Percentiles rank a stretch among this genome's conserved stretches.
phyloP scores from a whole-genome alignment of 768 basidiomycete genomes.

The Peribolospora kevripleyi region DNA sequence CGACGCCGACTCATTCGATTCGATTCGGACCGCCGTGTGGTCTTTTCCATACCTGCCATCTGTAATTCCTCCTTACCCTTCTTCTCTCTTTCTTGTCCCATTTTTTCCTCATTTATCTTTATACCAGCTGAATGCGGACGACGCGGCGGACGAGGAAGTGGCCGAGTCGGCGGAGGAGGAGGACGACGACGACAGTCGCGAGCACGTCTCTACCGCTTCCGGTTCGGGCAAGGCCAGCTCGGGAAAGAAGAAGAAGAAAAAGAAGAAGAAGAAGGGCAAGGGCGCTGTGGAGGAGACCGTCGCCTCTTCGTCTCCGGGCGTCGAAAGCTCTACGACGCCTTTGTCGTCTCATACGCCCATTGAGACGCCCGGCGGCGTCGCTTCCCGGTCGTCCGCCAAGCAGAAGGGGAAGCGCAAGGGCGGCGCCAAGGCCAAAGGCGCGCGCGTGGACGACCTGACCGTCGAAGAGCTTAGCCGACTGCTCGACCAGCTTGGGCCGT shows the following conservation, averaged over 20 bases:
- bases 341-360: neutral
- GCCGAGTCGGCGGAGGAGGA: too few species aligned
- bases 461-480: conserved; percentile 61
- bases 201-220: neutral
- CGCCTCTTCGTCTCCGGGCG: neutral
- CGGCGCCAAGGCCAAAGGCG: conserved; percentile 24
- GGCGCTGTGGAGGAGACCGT: neutral
- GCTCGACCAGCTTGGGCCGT: conserved; percentile 40
- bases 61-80: too few species aligned
- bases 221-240: neutral
- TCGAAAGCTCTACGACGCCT: neutral
- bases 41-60: too few species aligned
- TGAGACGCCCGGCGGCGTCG: neutral
- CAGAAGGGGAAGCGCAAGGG: conserved; percentile 34
- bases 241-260: conserved; percentile 14
- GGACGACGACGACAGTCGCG: neutral
- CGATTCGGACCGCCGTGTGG: too few species aligned
- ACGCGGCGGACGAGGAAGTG: conserved; percentile 3
- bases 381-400: conserved; percentile 31
- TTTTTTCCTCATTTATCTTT: too few species aligned
- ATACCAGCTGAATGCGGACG: too few species aligned
- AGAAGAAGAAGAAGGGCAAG: conserved; percentile 18
- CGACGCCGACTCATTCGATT: too few species aligned
- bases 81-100: too few species aligned
- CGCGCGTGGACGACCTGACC: conserved; percentile 3